These are phyloP conservation scores for Monosporascus sp. DNA, from an alignment of 2,329 filamentous ascomycete species.

Conservation along the genomic window DNA sequence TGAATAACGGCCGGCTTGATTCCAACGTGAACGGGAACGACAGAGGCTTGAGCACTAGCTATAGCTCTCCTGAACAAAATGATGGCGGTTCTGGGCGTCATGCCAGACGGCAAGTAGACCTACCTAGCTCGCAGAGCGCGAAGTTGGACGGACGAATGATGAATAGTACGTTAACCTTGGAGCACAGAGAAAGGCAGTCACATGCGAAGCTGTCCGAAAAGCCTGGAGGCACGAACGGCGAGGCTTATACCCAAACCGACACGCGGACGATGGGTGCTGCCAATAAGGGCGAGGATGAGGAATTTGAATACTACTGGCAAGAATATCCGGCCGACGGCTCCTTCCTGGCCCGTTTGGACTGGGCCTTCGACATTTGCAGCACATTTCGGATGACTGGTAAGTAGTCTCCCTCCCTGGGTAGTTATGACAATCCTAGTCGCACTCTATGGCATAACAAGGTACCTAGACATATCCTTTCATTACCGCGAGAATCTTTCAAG, in stretches of 20 bases:
- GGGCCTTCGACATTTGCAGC: constrained; percentile 49
- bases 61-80: background rate
- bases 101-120: background rate
- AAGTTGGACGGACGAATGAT: constrained; percentile 1
- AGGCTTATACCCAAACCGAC: background rate
- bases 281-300: constrained; percentile 13
- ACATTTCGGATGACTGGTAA: constrained; percentile 51
- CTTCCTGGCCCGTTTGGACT: constrained; percentile 45
- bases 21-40: background rate
- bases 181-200: constrained; percentile 3
- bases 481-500: too few species aligned
- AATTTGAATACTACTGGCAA: constrained; percentile 55
- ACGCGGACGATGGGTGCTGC: background rate
- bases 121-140: background rate
- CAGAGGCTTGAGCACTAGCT: background rate
- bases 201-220: constrained; percentile 1
- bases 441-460: too few species aligned
- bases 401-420: constrained; percentile 6
- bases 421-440: too few species aligned
- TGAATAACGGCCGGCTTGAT: background rate
- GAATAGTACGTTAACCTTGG: background rate
- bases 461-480: too few species aligned
- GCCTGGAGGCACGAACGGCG: background rate
- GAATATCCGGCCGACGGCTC: constrained; percentile 46
- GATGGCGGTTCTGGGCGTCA: background rate